Base-by-base conservation (phyloP, 495 filamentous ascomycete species). In the Penicillium bialowiezense region DNA sequence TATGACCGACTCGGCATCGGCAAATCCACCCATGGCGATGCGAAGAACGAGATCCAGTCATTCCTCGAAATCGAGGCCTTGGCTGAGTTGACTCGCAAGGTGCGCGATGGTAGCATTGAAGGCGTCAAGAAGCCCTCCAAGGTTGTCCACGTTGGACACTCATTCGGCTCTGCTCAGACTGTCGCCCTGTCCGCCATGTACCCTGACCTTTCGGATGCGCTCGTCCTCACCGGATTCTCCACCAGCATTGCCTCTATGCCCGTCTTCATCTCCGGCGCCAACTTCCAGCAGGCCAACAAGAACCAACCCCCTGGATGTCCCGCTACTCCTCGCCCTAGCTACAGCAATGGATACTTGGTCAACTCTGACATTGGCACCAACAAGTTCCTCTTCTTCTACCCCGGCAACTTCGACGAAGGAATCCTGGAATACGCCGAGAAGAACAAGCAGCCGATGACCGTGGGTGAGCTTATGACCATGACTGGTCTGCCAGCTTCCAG, bases 1-100 rank as follows among this genome's bases (percentile, higher is more conserved):
- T 80, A 72, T 41, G 81, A 86, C 60, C 79, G 83, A 13, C 68
- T 85, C 3, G 83, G 81, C 1, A 68, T 82, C 14, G 81, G 79
- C 28, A 64, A 64, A 19, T 84, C 81, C 0, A 70, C 71, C 8
- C 77, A 77, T 48, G 78, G 70, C 20, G 77, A 85, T 29, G 73
- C 83, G 1, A 61, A 78, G 41, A 70, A 69, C 52, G 70, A 72
- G 42, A 71, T 84, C 42, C 83, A 86, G 51, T 51, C 71, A 7
- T 64, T 58, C 40, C 59, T 76, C 5, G 75, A 87, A 58, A 54
- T 84, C 1, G 69, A 75, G 17, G 75, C 75, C 5, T 68, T 84
- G 5, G 54, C 62, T 17, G 59, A 69, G 21, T 55, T 86, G 10
- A 84, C 75, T 8, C 54, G 49, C 3, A 64, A 68, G 55, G 56